Evolutionary conservation across 1,284 basidiomycete species (phyloP), one percentile per base, ranked within the genome.

Genomic region (Ganoderma boninense): DNA sequence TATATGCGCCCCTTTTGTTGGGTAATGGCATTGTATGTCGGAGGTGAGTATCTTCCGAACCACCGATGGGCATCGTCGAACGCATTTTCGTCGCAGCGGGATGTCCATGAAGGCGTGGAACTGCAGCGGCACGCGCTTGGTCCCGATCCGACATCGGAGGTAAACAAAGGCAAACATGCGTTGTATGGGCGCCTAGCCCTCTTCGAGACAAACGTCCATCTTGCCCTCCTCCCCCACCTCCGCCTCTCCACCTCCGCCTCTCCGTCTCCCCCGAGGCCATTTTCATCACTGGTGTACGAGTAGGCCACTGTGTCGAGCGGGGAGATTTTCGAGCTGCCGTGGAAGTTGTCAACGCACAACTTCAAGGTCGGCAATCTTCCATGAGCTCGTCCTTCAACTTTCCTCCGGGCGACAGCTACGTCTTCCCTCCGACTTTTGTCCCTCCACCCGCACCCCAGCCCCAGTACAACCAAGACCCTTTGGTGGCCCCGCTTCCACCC

Each of bases 81-180:
- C 40, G 62, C 32, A 67, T 4, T 52, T 52, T 66, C 70, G 64
- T 60, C 29, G 44, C 63, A 59, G 49, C 16, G 42, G 26, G 59
- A 26, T 56, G 60, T 29, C 63, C 35, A 42, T 64, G n/a, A 20
- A 20, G 68, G 69, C 69, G 64, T 69, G 69, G 71, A 68, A 56
- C 67, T 66, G 65, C 10, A 11, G 20, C 35, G 2, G 18, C 35
- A 42, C 14, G 67, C 62, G 49, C 49, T 52, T 52, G 10, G 62
- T 59, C 64, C 23, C 69, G 67, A 66, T 68, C 66, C 42, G 52
- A 26, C 73, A 75, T 26, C 54, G 44, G 20, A 4, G 13, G 49
- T 73, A 77, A 77, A 77, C 62, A 77, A 2, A 61, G 62, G 40
- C 75, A 77, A 74, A 77, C 70, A 76, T 67, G 62, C 67, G 62